phyloP scores from a whole-genome alignment of 495 filamentous ascomycete genomes.

The Glarea lozoyensis region DNA sequence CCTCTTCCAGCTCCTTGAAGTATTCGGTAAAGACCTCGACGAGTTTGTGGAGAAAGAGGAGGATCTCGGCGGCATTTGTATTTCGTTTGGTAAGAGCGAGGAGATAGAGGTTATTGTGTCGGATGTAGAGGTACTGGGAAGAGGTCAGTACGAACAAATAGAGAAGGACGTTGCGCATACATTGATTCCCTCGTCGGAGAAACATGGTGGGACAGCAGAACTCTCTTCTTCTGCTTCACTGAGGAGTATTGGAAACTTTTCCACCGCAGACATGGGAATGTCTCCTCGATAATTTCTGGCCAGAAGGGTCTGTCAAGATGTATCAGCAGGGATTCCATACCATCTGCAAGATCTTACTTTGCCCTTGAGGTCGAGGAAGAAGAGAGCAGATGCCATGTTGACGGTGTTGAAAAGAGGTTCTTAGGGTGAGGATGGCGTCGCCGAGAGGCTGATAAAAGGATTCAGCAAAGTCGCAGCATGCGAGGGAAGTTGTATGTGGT shows the following conservation, averaged over 20 bases:
- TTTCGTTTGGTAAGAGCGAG: conserved; percentile 98
- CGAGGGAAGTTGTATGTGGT: too few species aligned
- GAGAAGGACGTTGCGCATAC: conserved; percentile 48
- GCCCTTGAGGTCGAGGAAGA: conserved; percentile 99
- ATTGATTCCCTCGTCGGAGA: conserved; percentile 98
- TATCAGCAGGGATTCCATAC: conserved; percentile 9
- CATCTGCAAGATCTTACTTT: conserved; percentile 50
- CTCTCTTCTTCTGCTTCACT: conserved; percentile 99
- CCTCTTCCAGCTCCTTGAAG: conserved; percentile 98
- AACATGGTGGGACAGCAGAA: conserved; percentile 94
- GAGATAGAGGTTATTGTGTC: conserved; percentile 98
- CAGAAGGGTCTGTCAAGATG: conserved; percentile 68
- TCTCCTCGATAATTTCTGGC: conserved; percentile 98
- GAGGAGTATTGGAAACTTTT: conserved; percentile 94
- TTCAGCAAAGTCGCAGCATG: conserved; percentile 10
- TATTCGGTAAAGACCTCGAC: conserved; percentile 99
- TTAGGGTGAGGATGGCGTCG: too few species aligned
- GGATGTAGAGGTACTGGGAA: conserved; percentile 91
- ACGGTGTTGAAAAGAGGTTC: too few species aligned
- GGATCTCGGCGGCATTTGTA: conserved; percentile 96
- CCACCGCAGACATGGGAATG: conserved; percentile 98
- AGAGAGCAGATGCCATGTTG: conserved; percentile 92
- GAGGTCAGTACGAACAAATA: conserved; percentile 6
- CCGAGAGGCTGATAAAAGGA: conserved; percentile 4
- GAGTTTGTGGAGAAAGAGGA: conserved; percentile 95